Evolutionary conservation across 495 filamentous ascomycete species (phyloP), one percentile per base, ranked within the genome.

Genomic region (Trichoderma asperelloides): DNA sequence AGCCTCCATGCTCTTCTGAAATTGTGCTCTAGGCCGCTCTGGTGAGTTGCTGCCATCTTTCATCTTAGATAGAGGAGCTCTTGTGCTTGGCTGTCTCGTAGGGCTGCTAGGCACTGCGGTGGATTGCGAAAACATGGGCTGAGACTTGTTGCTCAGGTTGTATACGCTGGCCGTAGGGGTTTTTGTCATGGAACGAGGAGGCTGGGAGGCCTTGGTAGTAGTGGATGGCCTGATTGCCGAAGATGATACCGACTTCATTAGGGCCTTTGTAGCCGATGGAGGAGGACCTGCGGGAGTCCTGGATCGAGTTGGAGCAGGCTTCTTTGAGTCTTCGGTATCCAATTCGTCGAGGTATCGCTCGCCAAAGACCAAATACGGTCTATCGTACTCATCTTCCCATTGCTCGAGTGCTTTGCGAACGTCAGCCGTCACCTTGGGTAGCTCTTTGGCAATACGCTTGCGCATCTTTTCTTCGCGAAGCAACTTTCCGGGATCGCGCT

Each of bases 381-480:
- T 86, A 40, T 93, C 93, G 73, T 91, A 96, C 68, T 97, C 93
- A 67, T 96, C 90, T 74, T 97, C 96, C 90, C 91, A 99, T 43
- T 84, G 78, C 78, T 96, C 93, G 37, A 99, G 81, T 81, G 84
- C 81, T 71, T 88, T 96, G 68, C 84, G 87, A 51, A 99, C 80
- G 12, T 98, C 93, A 0, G 82, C 81, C 65, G 92, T 90, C 18
- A 99, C 81, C 76, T 95, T 98, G 7, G 95, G 95, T 55, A 99
- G 81, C 70, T 99, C 95, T 77, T 97, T 97, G 18, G 92, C 83
- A 67, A 98, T 96, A 30, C 93, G 82, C 84, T 98, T 99, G 49
- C 95, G 86, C 91, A 97, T 95, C 83, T 97, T 98, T 79, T 99
- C 95, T 74, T 99, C 95, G 28, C 95, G 85, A 37, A 99, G 80